A percentile compares a stretch with the other conserved stretches of the same genome.
These are phyloP conservation scores for Pyrenochaeta sp. DNA, from an alignment of 2,329 filamentous ascomycete species.

Conservation along the genomic window DNA sequence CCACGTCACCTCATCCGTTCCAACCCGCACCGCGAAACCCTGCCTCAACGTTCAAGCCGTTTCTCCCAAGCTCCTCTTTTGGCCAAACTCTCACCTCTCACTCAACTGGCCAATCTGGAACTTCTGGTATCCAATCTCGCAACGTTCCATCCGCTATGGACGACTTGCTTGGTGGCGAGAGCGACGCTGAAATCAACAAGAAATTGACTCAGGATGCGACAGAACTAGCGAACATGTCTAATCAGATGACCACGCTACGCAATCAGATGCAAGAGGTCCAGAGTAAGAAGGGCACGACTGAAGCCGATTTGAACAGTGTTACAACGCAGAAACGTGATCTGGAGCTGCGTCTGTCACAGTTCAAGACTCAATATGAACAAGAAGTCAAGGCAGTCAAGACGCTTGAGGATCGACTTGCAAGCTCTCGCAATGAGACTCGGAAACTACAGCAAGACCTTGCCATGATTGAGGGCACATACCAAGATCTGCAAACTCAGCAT, in stretches of 20 bases:
- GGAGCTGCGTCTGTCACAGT: conserved; percentile 84
- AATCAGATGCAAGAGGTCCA: conserved; percentile 96
- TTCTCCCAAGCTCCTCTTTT: conserved; percentile 90
- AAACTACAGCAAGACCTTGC: conserved; percentile 86
- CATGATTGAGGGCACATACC: conserved; percentile 78
- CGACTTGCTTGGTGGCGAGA: conserved; percentile 83
- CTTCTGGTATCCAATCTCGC: conserved; percentile 52
- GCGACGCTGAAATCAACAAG: conserved; percentile 85
- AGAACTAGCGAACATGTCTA: conserved; percentile 93
- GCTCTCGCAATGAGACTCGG: conserved; percentile 79
- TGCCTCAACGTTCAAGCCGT: conserved; percentile 78
- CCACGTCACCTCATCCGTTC: conserved; percentile 62
- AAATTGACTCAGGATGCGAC: conserved; percentile 88
- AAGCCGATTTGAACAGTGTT: conserved; percentile 82
- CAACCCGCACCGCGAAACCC: conserved; percentile 53
- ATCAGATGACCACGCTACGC: conserved; percentile 88
- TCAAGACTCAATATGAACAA: conserved; percentile 88
- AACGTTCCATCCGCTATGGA: conserved; percentile 66
- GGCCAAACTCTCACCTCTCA: conserved; percentile 82
- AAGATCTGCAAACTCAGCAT: conserved; percentile 84
- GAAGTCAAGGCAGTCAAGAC: conserved; percentile 86
- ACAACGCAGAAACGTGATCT: conserved; percentile 91
- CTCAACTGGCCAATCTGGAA: conserved; percentile 69
- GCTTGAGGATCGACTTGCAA: conserved; percentile 81
- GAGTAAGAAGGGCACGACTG: conserved; percentile 77